Base-by-base conservation (phyloP, 1,284 basidiomycete species). In the Exobasidium rhododendri region DNA sequence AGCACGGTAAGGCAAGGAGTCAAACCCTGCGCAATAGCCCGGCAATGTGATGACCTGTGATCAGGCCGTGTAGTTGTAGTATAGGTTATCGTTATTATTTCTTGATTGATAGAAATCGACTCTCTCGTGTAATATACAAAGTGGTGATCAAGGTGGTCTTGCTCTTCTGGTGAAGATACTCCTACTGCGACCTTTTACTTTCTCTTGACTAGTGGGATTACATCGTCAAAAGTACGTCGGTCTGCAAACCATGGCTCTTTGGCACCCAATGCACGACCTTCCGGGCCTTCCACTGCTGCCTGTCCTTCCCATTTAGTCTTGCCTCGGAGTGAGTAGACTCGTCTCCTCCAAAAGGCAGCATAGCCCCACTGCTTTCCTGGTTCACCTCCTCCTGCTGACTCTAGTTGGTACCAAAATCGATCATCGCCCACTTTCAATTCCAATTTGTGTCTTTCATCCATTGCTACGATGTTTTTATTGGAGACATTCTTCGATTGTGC, bases 181-280 rank as follows among this genome's bases (percentile, higher is more conserved):
- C n/a, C n/a, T n/a, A n/a, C n/a, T n/a, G n/a, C n/a, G n/a, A n/a
- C n/a, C n/a, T n/a, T 55, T 32, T 14, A 55, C 22, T 44, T 35
- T 26, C 52, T 20, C 29, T 40, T 44, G 20, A 55, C 52, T 14
- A 55, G 26, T 11, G 52, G 52, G 3, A 55, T 35, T 20, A 55
- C 40, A 44, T 55, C 52, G 26, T 55, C 52, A 55, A 55, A 55
- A n/a, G 52, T 44, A 13, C 30, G 22, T 22, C 52, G 31, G 28
- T 55, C 52, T 22, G 40, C n/a, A 22, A 55, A 55, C 52, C 52
- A 55, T 30, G 52, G 52, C 30, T 55, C 24, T 26, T 55, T 55
- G 2, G 31, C 4, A 4, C 52, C 52, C 22, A 55, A 44, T 24
- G 24, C 20, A 50, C 20, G 26, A 50, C 5, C 5, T 2, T 50